Percentiles rank a stretch among this genome's conserved stretches.
Conservation (phyloP, 192 early-diverging fungal species). For the Gamsiella multidivaricata region DNA sequence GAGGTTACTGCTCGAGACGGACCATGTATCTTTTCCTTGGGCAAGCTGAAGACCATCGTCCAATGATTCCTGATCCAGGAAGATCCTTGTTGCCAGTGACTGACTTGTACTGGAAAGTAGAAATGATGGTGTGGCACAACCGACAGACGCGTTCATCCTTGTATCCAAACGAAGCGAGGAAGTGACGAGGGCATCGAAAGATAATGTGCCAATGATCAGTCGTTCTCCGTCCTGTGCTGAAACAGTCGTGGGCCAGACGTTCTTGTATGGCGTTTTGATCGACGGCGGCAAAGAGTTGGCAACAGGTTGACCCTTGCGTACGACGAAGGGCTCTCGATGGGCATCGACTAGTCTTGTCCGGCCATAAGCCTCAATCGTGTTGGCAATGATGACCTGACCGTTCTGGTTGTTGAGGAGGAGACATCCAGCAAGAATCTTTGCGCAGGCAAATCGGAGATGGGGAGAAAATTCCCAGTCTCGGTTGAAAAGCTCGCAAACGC, state of each 20-base stretch:
- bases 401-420: slow-evolving; percentile 35
- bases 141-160: slow-evolving; percentile 23
- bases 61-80: slow-evolving; percentile 34
- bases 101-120: slow-evolving; percentile 18
- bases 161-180: slow-evolving; percentile 38
- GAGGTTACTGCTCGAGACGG: slow-evolving; percentile 21
- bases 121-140: slow-evolving; percentile 16
- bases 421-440: slow-evolving; percentile 26
- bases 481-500: slow-evolving; percentile 32
- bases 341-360: slow-evolving; percentile 17
- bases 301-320: slow-evolving; percentile 19
- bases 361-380: slow-evolving; percentile 36
- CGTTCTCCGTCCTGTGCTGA: slow-evolving; percentile 16
- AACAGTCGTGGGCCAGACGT: slow-evolving; percentile 19
- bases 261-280: slow-evolving; percentile 19
- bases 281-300: slow-evolving; percentile 24
- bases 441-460: slow-evolving; percentile 26
- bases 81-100: slow-evolving; percentile 27
- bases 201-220: slow-evolving; percentile 12
- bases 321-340: slow-evolving; percentile 21
- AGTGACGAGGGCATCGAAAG: slow-evolving; percentile 24
- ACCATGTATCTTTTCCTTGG: slow-evolving; percentile 22
- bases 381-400: slow-evolving; percentile 15
- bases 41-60: slow-evolving; percentile 33
- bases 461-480: slow-evolving; percentile 47